Base-by-base conservation (phyloP, 2,329 filamentous ascomycete genomes). In the Cladophialophora yegresii region DNA sequence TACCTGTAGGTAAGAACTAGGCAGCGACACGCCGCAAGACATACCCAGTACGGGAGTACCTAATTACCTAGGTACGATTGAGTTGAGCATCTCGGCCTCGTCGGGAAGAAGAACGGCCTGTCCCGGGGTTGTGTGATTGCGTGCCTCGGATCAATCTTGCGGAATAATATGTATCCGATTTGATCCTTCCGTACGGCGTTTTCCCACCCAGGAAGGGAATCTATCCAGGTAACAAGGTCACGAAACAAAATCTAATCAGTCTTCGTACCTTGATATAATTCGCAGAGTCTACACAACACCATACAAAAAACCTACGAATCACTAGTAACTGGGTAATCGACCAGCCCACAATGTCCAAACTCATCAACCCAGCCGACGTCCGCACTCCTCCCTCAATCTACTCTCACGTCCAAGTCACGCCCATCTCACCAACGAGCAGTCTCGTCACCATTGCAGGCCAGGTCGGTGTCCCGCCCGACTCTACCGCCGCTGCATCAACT, bases 361-460 rank as follows among this genome's bases (percentile, higher is more conserved):
- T 63, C 32, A 60, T 67, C 32, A 65, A 65, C 54, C 67, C 67
- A 8, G 12, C 67, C 6, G 53, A 50, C 54, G 56, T 62, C 32
- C 64, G 51, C 50, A 43, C 65, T 43, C 64, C 60, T 4, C 47
- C 36, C 20, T 60, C 67, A 8, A 68, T 63, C 33, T 69, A 68
- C 50, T 61, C 53, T 10, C 65, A 68, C 40, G 57, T 69, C 47
- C 55, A 40, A 36, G 23, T 32, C 33, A 64, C 59, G 6, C 59
- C 66, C 36, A 45, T 68, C 49, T 63, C 63, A 3, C 13, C 60
- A 13, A 64, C 59, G 6, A 54, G 40, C 63, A 62, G 49, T 3
- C 28, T 69, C 6, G 55, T 69, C 28, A 61, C 62, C 33, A 56
- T 68, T 32, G 63, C 67, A 1, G 68, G 68, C 22, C 68, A 68